Base-by-base conservation (phyloP, 2,329 filamentous ascomycete species). In the Fusarium clavum region DNA sequence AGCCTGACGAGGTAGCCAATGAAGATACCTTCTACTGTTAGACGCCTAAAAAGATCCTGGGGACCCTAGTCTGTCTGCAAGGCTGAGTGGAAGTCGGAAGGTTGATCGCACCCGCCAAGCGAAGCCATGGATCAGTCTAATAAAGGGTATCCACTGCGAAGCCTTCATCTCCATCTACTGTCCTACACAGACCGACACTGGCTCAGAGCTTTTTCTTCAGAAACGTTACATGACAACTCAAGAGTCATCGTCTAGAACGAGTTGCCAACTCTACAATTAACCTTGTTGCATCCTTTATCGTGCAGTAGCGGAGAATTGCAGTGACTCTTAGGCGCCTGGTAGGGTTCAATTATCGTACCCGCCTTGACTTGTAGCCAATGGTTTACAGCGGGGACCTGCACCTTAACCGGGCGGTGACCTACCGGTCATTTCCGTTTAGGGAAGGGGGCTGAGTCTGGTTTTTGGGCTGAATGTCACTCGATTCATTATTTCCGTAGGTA, bases 241-340 rank as follows among this genome's bases (percentile, higher is more conserved):
- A 38, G 0, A 38, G 3, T n/a, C 34, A 38, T 38, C 34, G 34
- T n/a, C 18, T n/a, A 38, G 34, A n/a, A 38, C 34, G 34, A 10
- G 34, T 6, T 38, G 34, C 6, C 2, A 43, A 34, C n/a, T 44
- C 58, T 63, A 64, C 51, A 51, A 63, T 63, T 57, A 64, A 62
- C 41, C 12, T 40, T 63, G 25, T 22, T 27, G 29, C 59, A 29
- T n/a, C 27, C 29, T n/a, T 40, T 30, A 41, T 14, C n/a, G 27
- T 30, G 43, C 52, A 30, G 11, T 46, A 46, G 30, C 57, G 34
- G 18, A 12, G 18, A 12, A 18, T 38, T 3, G 11, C 18, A 38
- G 34, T n/a, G 34, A 38, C 34, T 38, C 34, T 38, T 38, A 38
- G 18, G 18, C 47, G 48, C 43, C 43, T 30, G 16, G 22, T 10